Conservation (phyloP, 2,329 filamentous ascomycete genomes). For the Lachnellula suecica region DNA sequence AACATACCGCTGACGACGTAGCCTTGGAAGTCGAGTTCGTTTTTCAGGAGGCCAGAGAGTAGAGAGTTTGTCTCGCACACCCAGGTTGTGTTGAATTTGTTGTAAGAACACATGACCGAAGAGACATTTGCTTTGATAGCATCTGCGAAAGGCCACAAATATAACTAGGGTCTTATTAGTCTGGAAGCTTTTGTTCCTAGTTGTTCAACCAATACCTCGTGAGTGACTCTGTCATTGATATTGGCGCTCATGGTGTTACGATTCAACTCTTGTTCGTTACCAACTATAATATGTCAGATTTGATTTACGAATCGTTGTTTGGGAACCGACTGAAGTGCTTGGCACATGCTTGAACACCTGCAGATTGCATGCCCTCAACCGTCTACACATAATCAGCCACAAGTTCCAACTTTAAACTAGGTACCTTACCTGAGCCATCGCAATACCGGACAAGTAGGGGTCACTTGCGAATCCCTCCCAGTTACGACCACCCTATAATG, state of each 20-base stretch:
- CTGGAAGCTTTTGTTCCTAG: background rate
- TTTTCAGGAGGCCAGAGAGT: slow-evolving; percentile 64
- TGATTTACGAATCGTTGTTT: background rate
- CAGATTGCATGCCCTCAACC: slow-evolving; percentile 54
- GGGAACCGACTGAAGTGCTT: slow-evolving; percentile 52
- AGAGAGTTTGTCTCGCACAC: slow-evolving; percentile 62
- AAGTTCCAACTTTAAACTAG: background rate
- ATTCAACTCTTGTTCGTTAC: slow-evolving; percentile 68
- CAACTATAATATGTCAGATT: slow-evolving; percentile 40
- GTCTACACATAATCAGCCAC: slow-evolving; percentile 42
- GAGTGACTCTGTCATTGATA: slow-evolving; percentile 63
- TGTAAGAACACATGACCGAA: slow-evolving; percentile 72
- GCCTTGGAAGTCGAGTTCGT: slow-evolving; percentile 74
- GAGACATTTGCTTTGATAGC: slow-evolving; percentile 65
- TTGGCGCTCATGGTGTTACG: slow-evolving; percentile 54
- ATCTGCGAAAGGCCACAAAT: slow-evolving; percentile 59
- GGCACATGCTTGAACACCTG: slow-evolving; percentile 50
- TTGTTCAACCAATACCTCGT: slow-evolving; percentile 59
- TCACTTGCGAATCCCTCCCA: slow-evolving; percentile 85
- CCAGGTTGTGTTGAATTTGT: slow-evolving; percentile 69
- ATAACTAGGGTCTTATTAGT: slow-evolving; percentile 17
- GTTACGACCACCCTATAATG: slow-evolving; percentile 67
- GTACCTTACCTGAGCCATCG: slow-evolving; percentile 46
- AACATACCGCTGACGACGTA: slow-evolving; percentile 53
- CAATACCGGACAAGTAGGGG: slow-evolving; percentile 69